phyloP scores from a whole-genome alignment of 768 basidiomycete genomes.

The Gloeopeniophorella convolvens region DNA sequence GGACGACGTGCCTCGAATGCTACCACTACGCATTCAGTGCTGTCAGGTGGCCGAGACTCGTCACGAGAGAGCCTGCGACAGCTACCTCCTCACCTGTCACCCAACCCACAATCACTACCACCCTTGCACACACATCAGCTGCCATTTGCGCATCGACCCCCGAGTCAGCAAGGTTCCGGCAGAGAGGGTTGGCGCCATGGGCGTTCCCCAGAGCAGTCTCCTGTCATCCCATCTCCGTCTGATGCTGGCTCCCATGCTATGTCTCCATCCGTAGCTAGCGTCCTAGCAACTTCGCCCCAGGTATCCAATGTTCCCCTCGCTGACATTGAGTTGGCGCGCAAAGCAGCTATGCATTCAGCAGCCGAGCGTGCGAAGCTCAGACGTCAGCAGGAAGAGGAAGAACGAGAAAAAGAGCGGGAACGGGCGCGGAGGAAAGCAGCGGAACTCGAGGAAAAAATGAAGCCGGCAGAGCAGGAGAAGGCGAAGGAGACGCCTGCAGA shows the following conservation, averaged over 20 bases:
- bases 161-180: conserved; percentile 8
- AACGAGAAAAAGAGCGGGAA: conserved; percentile 73
- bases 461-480: conserved; percentile 24
- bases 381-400: conserved; percentile 76
- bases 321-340: conserved; percentile 55
- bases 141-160: conserved; percentile 4
- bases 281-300: conserved; percentile 18
- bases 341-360: conserved; percentile 75
- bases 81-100: conserved; percentile 16
- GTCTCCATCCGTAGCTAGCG: conserved; percentile 17
- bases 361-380: conserved; percentile 79
- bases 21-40: conserved; percentile 8
- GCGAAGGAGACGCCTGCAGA: background rate
- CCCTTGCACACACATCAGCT: conserved; percentile 13
- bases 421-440: conserved; percentile 74
- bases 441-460: conserved; percentile 66
- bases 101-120: conserved; percentile 9
- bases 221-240: conserved; percentile 2
- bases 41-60: conserved; percentile 15
- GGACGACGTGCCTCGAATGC: conserved; percentile 19
- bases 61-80: conserved; percentile 20
- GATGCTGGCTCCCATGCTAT: conserved; percentile 6
- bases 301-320: conserved; percentile 19
- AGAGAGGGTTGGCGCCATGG: conserved; percentile 19
- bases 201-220: conserved; percentile 14